Conservation (phyloP, 78 protist species). For the Planoprotostelium fungivorum region DNA sequence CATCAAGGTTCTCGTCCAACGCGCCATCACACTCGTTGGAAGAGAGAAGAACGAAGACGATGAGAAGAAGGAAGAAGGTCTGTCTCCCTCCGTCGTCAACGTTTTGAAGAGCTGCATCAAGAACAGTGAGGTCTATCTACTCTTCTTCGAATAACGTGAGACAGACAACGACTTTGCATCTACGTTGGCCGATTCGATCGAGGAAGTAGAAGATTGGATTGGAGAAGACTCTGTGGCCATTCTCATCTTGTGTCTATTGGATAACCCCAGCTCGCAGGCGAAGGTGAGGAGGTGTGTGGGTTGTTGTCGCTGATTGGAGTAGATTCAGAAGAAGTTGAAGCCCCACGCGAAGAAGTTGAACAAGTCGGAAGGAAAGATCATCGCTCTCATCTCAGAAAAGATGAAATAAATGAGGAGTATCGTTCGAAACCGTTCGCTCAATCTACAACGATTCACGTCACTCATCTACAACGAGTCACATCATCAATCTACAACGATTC, state of each 20-base stretch:
- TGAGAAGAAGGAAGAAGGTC: not conserved
- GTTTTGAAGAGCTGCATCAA: not conserved
- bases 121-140: too few relatives aligned
- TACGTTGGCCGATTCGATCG: not conserved
- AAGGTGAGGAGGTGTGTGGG: not conserved
- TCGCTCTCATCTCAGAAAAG: not conserved
- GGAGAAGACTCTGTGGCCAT: not conserved
- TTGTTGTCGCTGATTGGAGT: not conserved
- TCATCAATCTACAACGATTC: too few relatives aligned
- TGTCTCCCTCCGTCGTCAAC: too few relatives aligned
- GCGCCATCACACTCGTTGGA: not conserved
- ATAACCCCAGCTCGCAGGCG: not conserved
- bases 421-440: too few relatives aligned
- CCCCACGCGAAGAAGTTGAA: not conserved
- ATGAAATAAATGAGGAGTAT: not conserved
- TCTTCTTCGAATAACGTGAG: too few relatives aligned
- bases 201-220: not conserved
- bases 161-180: not conserved
- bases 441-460: slow-evolving; percentile 1
- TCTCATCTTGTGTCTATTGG: not conserved
- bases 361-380: not conserved
- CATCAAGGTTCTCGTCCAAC: too few relatives aligned
- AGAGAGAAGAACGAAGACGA: not conserved
- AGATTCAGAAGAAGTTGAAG: not conserved
- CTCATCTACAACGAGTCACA: too few relatives aligned